Conservation (phyloP, 2,329 filamentous ascomycete species). For the Ophiocordyceps australis region DNA sequence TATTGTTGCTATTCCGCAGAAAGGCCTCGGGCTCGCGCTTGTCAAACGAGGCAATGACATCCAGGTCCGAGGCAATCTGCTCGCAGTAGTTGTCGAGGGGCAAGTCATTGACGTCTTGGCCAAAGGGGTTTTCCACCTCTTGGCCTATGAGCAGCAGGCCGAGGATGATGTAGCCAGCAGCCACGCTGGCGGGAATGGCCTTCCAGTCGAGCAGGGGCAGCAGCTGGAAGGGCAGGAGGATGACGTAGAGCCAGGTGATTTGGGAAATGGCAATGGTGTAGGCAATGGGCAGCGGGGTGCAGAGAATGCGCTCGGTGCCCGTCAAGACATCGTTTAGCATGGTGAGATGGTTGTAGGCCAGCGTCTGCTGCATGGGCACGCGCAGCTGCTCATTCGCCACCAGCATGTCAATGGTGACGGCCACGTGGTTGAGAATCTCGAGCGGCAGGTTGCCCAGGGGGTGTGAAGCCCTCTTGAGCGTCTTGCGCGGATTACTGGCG, state of each 20-base stretch:
- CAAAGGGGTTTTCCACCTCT: slow-evolving; percentile 77
- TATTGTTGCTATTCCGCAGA: slow-evolving; percentile 20
- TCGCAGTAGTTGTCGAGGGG: slow-evolving; percentile 61
- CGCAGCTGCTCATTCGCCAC: slow-evolving; percentile 35
- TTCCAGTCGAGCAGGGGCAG: slow-evolving; percentile 46
- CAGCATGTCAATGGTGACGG: slow-evolving; percentile 44
- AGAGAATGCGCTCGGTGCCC: slow-evolving; percentile 60
- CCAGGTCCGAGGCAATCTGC: slow-evolving; percentile 55
- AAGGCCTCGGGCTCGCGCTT: slow-evolving; percentile 13
- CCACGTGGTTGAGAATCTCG: slow-evolving; percentile 60
- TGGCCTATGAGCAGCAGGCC: slow-evolving; percentile 56
- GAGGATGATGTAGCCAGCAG: slow-evolving; percentile 66
- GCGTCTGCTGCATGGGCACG: slow-evolving; percentile 38
- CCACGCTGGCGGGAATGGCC: slow-evolving; percentile 58
- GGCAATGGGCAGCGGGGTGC: slow-evolving; percentile 65
- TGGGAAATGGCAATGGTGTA: slow-evolving; percentile 75
- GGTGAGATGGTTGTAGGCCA: slow-evolving; percentile 40
- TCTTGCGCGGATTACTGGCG: slow-evolving; percentile 59
- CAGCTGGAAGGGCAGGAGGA: slow-evolving; percentile 70
- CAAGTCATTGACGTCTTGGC: slow-evolving; percentile 67
- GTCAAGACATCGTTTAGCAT: slow-evolving; percentile 55
- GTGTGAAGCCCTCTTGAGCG: slow-evolving; percentile 52
- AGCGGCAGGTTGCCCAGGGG: slow-evolving; percentile 71
- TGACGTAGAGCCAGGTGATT: slow-evolving; percentile 72
- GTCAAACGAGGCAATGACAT: slow-evolving; percentile 45